phyloP scores from a whole-genome alignment of 805 yeast species.

The Priceomyces castillae region DNA sequence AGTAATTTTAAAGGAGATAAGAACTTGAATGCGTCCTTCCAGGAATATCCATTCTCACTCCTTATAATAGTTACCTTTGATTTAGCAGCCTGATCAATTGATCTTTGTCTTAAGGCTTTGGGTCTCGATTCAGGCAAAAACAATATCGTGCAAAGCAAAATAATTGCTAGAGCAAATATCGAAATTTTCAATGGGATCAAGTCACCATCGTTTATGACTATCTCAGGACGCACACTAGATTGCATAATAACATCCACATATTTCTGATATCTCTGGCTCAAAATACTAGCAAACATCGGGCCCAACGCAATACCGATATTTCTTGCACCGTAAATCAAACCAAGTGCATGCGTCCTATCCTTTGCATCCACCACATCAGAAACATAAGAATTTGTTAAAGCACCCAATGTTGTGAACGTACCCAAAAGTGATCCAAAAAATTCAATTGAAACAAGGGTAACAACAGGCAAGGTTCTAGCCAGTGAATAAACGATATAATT shows the following conservation, averaged over 20 bases:
- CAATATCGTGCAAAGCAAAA: constrained; percentile 20
- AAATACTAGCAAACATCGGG: constrained; percentile 36
- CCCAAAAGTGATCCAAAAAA: constrained; percentile 54
- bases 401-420: constrained; percentile 49
- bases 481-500: constrained; percentile 8
- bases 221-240: neutral
- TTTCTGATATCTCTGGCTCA: neutral
- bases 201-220: neutral
- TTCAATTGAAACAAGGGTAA: constrained; percentile 36
- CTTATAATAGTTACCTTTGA: constrained; percentile 4
- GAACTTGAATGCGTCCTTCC: constrained; percentile 13
- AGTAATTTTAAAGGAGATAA: constrained; percentile 48
- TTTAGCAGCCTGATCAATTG: constrained; percentile 20
- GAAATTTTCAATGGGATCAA: constrained; percentile 23
- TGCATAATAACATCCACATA: no score
- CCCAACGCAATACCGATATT: constrained; percentile 59
- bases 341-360: constrained; percentile 52
- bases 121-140: constrained; percentile 59
- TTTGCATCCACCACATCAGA: constrained; percentile 63
- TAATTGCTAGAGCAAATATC: constrained; percentile 29
- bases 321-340: constrained; percentile 51
- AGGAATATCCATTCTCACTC: neutral
- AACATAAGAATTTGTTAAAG: constrained; percentile 62
- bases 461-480: constrained; percentile 23
- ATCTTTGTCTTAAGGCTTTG: constrained; percentile 41